phyloP scores from a whole-genome alignment of 2,329 filamentous ascomycete species.

The Epichloe bromicola region DNA sequence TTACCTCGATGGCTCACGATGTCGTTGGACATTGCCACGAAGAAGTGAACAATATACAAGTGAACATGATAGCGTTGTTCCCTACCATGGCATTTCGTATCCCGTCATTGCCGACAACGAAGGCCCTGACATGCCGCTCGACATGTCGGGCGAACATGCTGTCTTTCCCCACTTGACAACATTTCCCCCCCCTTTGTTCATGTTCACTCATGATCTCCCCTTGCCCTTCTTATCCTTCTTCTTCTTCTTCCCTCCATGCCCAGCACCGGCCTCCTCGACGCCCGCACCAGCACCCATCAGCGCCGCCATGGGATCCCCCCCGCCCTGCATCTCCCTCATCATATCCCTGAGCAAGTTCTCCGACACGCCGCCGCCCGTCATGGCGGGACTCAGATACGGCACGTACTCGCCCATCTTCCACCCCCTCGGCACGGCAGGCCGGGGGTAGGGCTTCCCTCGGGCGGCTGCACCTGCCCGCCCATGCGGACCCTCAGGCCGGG shows the following conservation, averaged over 20 bases:
- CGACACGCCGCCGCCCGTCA: slow-evolving; percentile 84
- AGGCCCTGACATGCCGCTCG: no score
- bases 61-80: no score
- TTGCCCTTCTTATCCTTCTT: slow-evolving; percentile 41
- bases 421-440: slow-evolving; percentile 65
- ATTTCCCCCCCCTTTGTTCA: no score
- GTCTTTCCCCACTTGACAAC: no score
- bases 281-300: slow-evolving; percentile 23
- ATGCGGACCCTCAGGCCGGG: slow-evolving; percentile 60
- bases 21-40: no score
- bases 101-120: no score
- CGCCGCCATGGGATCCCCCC: slow-evolving; percentile 32
- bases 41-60: no score
- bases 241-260: slow-evolving; percentile 17
- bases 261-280: slow-evolving; percentile 9
- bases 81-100: no score
- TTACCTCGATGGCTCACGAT: no score
- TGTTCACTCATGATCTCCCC: slow-evolving; percentile 15
- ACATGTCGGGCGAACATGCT: no score
- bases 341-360: slow-evolving; percentile 95
- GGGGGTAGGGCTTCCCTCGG: slow-evolving; percentile 56
- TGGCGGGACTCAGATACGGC: slow-evolving; percentile 75
- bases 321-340: slow-evolving; percentile 76
- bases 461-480: slow-evolving; percentile 52
- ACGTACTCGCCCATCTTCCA: slow-evolving; percentile 83